A percentile compares a stretch with the other conserved stretches of the same genome.
phyloP scores from a whole-genome alignment of 192 early-diverging fungal species.

The Geosiphon pyriformis region DNA sequence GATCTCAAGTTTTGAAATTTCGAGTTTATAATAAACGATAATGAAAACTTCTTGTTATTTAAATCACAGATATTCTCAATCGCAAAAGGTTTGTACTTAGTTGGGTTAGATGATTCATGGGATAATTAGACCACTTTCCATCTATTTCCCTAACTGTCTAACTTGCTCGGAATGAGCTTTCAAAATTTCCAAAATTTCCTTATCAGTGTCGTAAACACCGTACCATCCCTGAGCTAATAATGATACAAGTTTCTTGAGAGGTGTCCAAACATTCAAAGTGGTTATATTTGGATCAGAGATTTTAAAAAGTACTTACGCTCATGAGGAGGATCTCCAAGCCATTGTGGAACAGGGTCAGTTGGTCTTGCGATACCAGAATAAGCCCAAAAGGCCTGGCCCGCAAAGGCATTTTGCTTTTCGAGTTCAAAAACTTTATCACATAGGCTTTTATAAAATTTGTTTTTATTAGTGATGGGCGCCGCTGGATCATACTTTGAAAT shows the following conservation, averaged over 20 bases:
- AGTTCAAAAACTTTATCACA: constrained; percentile 31
- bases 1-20: too few species aligned
- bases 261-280: background rate
- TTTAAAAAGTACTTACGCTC: constrained; percentile 35
- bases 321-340: constrained; percentile 57
- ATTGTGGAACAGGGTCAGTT: constrained; percentile 29
- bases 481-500: constrained; percentile 41
- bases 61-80: too few species aligned
- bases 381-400: constrained; percentile 62
- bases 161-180: background rate
- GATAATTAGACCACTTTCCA: too few species aligned
- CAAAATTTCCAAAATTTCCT: constrained; percentile 1
- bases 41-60: too few species aligned
- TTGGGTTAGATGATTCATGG: too few species aligned
- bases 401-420: constrained; percentile 26
- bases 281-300: background rate
- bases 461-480: constrained; percentile 44
- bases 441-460: constrained; percentile 48
- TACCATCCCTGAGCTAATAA: constrained; percentile 53
- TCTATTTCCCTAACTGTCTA: too few species aligned
- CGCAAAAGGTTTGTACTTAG: too few species aligned
- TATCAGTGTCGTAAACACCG: constrained; percentile 57
- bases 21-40: too few species aligned
- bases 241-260: background rate
- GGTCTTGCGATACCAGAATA: constrained; percentile 50